phyloP scores from a whole-genome alignment of 768 basidiomycete species.

The Tricholoma bakamatsutake region DNA sequence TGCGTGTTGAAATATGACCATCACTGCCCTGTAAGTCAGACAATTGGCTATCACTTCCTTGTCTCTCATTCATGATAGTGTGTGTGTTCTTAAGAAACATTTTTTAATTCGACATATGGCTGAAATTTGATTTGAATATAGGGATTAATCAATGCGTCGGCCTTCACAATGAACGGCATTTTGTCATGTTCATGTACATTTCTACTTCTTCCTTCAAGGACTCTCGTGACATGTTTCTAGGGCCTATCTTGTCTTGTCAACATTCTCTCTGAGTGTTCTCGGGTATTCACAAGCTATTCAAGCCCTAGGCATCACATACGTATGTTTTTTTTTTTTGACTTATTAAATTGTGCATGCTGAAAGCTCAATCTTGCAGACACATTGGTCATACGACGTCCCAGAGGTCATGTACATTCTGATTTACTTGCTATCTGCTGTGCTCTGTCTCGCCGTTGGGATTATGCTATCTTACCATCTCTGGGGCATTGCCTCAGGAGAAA shows the following conservation, averaged over 20 bases:
- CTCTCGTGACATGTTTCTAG: constrained; percentile 29
- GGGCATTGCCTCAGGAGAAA: constrained; percentile 70
- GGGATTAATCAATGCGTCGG: constrained; percentile 99
- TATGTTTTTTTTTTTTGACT: constrained; percentile 22
- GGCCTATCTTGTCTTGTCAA: constrained; percentile 72
- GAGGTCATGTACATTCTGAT: constrained; percentile 62
- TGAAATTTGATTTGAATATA: constrained; percentile 21
- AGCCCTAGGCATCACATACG: constrained; percentile 49
- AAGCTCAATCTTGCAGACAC: constrained; percentile 16
- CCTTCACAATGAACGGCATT: constrained; percentile 91
- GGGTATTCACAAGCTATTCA: constrained; percentile 60
- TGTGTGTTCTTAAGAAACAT: constrained; percentile 21
- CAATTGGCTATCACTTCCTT: constrained; percentile 2
- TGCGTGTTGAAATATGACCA: constrained; percentile 91
- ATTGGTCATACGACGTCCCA: constrained; percentile 63
- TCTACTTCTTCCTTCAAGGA: not conserved
- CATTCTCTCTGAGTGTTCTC: constrained; percentile 51
- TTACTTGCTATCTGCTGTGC: constrained; percentile 70
- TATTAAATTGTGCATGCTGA: not conserved
- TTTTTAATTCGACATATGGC: not conserved
- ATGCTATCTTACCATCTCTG: constrained; percentile 74
- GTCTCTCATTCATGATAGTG: constrained; percentile 25
- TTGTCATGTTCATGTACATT: constrained; percentile 87
- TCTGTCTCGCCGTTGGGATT: constrained; percentile 67
- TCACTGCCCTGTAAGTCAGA: constrained; percentile 77